phyloP scores from a whole-genome alignment of 805 yeast genomes.

The Pachysolen tannophilus region DNA sequence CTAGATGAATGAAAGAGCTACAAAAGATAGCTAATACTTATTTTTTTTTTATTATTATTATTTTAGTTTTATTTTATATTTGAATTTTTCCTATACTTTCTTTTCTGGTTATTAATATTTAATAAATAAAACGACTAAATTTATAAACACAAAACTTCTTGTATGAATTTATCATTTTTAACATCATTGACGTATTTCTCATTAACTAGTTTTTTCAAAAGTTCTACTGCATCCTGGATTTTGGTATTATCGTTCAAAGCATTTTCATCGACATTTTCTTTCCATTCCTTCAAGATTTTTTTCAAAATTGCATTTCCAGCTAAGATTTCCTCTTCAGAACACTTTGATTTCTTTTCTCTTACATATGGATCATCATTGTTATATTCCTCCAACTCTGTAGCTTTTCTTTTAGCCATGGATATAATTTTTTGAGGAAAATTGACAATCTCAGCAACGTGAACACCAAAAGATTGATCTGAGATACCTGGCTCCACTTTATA shows the following conservation, averaged over 20 bases:
- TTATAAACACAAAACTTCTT: slow-evolving; percentile 32
- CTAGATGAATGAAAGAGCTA: too few relatives aligned
- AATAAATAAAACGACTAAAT: too few relatives aligned
- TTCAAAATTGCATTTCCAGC: slow-evolving; percentile 49
- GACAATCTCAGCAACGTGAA: slow-evolving; percentile 94
- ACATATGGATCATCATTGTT: slow-evolving; percentile 30
- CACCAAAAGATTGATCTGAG: slow-evolving; percentile 93
- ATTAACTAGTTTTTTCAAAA: slow-evolving; percentile 10
- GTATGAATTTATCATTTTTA: slow-evolving; percentile 31
- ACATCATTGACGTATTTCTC: slow-evolving; percentile 19
- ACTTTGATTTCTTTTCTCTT: slow-evolving; percentile 41
- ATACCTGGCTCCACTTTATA: slow-evolving; percentile 97
- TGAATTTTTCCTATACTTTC: too few relatives aligned
- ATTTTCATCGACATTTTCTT: slow-evolving; percentile 29
- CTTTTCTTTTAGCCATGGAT: slow-evolving; percentile 92
- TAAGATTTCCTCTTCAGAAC: slow-evolving; percentile 41
- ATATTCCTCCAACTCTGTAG: slow-evolving; percentile 63
- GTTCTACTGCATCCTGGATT: slow-evolving; percentile 10
- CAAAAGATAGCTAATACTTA: too few relatives aligned
- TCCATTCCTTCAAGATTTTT: slow-evolving; percentile 47
- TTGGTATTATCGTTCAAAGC: slow-evolving; percentile 17
- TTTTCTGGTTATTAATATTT: too few relatives aligned
- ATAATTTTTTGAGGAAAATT: slow-evolving; percentile 87
- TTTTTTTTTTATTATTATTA: too few relatives aligned
- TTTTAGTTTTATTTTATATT: too few relatives aligned